A percentile compares a stretch with the other conserved stretches of the same genome.
phyloP scores from a whole-genome alignment of 176 grass and related monocot genomes.

The Paspalum notatum region DNA sequence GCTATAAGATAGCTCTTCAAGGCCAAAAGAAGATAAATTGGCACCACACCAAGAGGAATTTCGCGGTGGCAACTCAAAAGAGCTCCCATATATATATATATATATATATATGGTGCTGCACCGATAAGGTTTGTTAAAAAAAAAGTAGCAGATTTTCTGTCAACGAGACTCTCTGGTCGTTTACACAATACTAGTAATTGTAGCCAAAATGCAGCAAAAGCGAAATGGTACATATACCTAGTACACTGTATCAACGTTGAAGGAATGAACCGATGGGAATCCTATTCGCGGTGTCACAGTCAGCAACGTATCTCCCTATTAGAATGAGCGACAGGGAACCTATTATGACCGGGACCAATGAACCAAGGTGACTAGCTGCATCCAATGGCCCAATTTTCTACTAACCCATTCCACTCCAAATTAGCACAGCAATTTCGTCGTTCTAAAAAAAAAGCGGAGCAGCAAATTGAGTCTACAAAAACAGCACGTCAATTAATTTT shows the following conservation, averaged over 20 bases:
- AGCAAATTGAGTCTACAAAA: not conserved
- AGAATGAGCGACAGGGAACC: no score
- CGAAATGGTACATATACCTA: not conserved
- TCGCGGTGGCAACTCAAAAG: not conserved
- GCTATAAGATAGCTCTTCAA: not conserved
- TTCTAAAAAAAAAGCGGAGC: no score
- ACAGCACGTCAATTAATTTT: not conserved
- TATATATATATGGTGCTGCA: no score
- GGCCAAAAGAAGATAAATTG: not conserved
- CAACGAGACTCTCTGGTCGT: not conserved
- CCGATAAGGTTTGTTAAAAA: no score
- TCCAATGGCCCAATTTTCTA: not conserved
- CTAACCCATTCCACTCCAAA: conserved; percentile 17
- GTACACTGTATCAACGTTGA: not conserved
- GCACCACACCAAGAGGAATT: not conserved
- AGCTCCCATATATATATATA: not conserved
- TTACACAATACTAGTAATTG: not conserved
- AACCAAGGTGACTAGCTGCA: not conserved
- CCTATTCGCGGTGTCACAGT: not conserved
- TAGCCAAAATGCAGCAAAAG: not conserved
- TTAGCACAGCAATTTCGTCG: not conserved
- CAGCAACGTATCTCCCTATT: not conserved
- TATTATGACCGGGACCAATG: not conserved
- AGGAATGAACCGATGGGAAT: not conserved
- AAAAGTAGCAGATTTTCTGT: conserved; percentile 13